A percentile compares a stretch with the other conserved stretches of the same genome.
phyloP scores from a whole-genome alignment of 129 eudicot genomes.

The Daucus carota region DNA sequence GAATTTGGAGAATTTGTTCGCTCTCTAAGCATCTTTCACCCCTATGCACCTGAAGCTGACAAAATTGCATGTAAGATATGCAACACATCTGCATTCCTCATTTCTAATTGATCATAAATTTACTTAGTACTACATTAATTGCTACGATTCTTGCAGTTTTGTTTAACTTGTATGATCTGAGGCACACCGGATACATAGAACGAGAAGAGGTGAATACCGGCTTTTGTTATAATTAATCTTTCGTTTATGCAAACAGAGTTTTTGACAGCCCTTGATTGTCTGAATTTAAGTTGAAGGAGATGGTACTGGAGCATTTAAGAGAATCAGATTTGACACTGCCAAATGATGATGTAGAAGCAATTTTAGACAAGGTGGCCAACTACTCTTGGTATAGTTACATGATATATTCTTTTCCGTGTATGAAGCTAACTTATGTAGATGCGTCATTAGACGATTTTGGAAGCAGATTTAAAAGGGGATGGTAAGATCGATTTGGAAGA shows the following conservation, averaged over 20 bases:
- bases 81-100: conserved; percentile 1
- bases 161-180: conserved; percentile 63
- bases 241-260: not conserved
- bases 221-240: not conserved
- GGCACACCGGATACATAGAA: conserved; percentile 67
- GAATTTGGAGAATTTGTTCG: conserved; percentile 83
- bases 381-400: not conserved
- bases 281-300: conserved; percentile 52
- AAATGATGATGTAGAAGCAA: conserved; percentile 60
- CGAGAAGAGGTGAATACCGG: conserved; percentile 60
- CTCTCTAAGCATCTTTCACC: conserved; percentile 73
- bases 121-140: too few species aligned
- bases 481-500: conserved; percentile 78
- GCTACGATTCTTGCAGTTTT: conserved; percentile 68
- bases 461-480: conserved; percentile 68
- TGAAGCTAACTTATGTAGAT: not conserved
- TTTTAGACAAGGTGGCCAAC: conserved; percentile 58
- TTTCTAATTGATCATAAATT: not conserved
- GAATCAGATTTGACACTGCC: conserved; percentile 52
- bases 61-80: conserved; percentile 61
- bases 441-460: conserved; percentile 42
- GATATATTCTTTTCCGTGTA: not conserved
- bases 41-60: conserved; percentile 54
- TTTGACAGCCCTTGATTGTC: not conserved
- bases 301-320: conserved; percentile 59